Evolutionary conservation across 495 filamentous ascomycete species (phyloP).

Genomic region (Penicillium maclennaniae): DNA sequence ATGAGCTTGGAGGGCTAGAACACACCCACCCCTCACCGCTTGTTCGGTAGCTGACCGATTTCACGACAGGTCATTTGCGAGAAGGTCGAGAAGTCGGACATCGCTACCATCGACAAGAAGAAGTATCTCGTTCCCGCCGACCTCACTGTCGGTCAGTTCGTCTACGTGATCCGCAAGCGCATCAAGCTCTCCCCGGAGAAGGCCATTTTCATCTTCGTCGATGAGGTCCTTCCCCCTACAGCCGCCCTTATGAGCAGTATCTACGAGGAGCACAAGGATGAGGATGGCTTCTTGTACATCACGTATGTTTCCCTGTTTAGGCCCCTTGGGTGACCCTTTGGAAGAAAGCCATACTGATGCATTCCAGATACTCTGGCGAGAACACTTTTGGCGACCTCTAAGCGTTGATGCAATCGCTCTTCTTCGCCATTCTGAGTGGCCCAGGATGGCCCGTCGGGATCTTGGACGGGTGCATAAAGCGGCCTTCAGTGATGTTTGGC

Average conservation of each 20-base stretch:
- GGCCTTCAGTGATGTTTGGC: conserved; percentile 1
- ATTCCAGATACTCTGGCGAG: conserved; percentile 88
- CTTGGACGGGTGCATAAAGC: neutral
- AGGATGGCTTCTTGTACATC: conserved; percentile 57
- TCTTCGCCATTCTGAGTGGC: conserved; percentile 1
- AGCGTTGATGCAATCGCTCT: conserved; percentile 17
- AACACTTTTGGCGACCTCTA: conserved; percentile 85
- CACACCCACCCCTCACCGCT: conserved; percentile 34
- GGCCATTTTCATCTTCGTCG: conserved; percentile 99
- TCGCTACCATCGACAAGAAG: conserved; percentile 99
- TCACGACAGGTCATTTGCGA: conserved; percentile 91
- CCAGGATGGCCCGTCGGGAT: neutral
- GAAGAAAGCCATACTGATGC: conserved; percentile 30
- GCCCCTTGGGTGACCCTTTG: neutral
- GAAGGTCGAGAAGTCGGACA: conserved; percentile 98
- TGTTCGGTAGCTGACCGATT: conserved; percentile 33
- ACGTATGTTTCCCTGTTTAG: conserved; percentile 39
- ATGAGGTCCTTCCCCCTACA: conserved; percentile 94
- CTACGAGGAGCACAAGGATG: conserved; percentile 95
- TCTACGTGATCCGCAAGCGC: conserved; percentile 99
- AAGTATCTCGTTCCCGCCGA: conserved; percentile 98
- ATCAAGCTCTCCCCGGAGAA: conserved; percentile 99
- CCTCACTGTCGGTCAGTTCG: conserved; percentile 98
- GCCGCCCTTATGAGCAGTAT: conserved; percentile 99
- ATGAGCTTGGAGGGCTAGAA: neutral